phyloP scores from a whole-genome alignment of 192 early-diverging fungal species.

The Gonapodya prolifera region DNA sequence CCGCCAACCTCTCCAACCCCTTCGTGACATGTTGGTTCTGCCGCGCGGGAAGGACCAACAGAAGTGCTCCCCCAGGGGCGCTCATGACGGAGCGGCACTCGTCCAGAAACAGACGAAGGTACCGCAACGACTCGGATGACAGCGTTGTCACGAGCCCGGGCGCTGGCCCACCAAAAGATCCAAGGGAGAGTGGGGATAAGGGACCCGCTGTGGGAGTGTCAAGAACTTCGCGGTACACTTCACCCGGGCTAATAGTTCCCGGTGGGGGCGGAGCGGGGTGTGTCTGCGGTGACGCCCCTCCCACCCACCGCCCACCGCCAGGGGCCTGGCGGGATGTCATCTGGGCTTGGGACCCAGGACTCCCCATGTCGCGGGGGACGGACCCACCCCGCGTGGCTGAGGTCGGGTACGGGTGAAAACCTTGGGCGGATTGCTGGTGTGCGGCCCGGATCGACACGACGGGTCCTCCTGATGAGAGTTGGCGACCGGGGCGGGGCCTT shows the following conservation, averaged over 20 bases:
- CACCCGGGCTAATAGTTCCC: not conserved
- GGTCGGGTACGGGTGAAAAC: not conserved
- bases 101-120: not conserved
- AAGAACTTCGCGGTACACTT: not conserved
- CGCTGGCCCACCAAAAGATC: not conserved
- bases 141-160: not conserved
- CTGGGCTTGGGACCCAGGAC: no score
- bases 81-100: not conserved
- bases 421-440: not conserved
- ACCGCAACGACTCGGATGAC: not conserved
- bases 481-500: not conserved
- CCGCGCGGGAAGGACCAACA: not conserved
- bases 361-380: not conserved
- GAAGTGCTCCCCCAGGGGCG: not conserved
- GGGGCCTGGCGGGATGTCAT: not conserved
- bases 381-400: not conserved
- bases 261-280: not conserved
- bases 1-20: not conserved
- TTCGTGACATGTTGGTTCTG: not conserved
- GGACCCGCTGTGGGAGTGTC: not conserved
- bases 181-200: not conserved
- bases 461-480: not conserved
- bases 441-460: not conserved
- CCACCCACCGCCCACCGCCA: not conserved
- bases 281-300: no score